Percentiles rank a stretch among this genome's conserved stretches.
Conservation (phyloP, 192 early-diverging fungal genomes). For the Paraglomus brasilianum region DNA sequence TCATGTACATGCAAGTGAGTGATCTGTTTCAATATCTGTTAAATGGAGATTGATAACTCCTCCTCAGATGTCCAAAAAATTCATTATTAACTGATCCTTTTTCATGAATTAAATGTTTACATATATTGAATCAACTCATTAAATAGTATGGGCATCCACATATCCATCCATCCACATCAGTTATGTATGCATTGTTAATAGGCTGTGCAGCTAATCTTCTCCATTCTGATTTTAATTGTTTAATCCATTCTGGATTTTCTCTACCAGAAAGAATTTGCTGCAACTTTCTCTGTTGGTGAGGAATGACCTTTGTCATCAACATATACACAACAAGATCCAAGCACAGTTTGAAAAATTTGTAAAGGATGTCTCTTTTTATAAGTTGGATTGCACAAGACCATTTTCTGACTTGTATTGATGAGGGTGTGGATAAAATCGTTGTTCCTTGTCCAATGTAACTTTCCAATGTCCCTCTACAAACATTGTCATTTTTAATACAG, state of each 20-base stretch:
- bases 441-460: no score
- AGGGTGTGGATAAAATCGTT: no score
- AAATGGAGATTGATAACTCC: conserved; percentile 1
- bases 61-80: background rate
- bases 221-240: conserved; percentile 11
- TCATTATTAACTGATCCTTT: background rate
- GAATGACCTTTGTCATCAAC: background rate
- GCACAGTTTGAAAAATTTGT: conserved; percentile 1
- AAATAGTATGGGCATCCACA: conserved; percentile 14
- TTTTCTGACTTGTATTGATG: no score
- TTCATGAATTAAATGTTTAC: conserved; percentile 8
- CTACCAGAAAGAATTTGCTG: background rate
- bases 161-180: background rate
- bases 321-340: background rate
- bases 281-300: background rate
- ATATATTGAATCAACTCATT: background rate
- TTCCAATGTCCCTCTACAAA: background rate
- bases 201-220: background rate
- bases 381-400: no score
- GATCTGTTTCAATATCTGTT: no score
- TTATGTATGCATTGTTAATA: conserved; percentile 11
- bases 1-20: background rate
- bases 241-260: conserved; percentile 21
- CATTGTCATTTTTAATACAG: background rate
- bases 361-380: conserved; percentile 17